Evolutionary conservation across 2,329 filamentous ascomycete species (phyloP).

Genomic region (Aspergillus jensenii): DNA sequence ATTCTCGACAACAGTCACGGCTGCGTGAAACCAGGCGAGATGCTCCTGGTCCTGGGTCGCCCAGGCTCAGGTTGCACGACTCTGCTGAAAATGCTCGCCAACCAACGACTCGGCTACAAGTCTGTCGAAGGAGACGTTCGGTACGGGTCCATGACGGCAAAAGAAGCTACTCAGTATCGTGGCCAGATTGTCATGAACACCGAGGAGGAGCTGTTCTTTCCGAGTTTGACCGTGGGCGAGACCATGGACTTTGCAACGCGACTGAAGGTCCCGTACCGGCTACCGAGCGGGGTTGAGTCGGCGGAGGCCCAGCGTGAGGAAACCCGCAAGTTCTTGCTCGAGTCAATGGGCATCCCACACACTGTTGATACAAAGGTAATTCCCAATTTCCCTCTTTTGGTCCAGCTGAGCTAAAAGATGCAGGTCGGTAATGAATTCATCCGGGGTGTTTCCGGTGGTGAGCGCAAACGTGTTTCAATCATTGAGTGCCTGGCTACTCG

Average conservation of each 20-base stretch:
- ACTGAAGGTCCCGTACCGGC: conserved; percentile 55
- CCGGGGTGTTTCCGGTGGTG: conserved; percentile 67
- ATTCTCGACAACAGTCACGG: conserved; percentile 67
- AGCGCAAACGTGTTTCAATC: conserved; percentile 69
- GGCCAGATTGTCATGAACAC: conserved; percentile 60
- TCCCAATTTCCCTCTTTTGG: no score
- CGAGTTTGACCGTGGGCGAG: conserved; percentile 51
- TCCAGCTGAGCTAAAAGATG: neutral
- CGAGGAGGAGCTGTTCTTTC: conserved; percentile 54
- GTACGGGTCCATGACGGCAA: conserved; percentile 50
- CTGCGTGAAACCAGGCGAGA: conserved; percentile 70
- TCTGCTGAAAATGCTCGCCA: conserved; percentile 67
- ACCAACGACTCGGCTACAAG: conserved; percentile 60
- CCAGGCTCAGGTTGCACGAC: conserved; percentile 71
- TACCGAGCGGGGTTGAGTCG: conserved; percentile 46
- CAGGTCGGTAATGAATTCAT: conserved; percentile 64
- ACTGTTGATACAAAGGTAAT: conserved; percentile 58
- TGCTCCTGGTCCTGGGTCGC: conserved; percentile 68
- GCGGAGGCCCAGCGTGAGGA: conserved; percentile 49
- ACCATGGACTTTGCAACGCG: conserved; percentile 57
- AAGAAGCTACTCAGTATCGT: conserved; percentile 49
- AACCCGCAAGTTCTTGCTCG: conserved; percentile 56
- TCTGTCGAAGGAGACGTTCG: conserved; percentile 59
- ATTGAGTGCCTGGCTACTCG: conserved; percentile 62
- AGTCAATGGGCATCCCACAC: conserved; percentile 59